phyloP scores from a whole-genome alignment of 2,329 filamentous ascomycete genomes.

The Aspergillus sp. region DNA sequence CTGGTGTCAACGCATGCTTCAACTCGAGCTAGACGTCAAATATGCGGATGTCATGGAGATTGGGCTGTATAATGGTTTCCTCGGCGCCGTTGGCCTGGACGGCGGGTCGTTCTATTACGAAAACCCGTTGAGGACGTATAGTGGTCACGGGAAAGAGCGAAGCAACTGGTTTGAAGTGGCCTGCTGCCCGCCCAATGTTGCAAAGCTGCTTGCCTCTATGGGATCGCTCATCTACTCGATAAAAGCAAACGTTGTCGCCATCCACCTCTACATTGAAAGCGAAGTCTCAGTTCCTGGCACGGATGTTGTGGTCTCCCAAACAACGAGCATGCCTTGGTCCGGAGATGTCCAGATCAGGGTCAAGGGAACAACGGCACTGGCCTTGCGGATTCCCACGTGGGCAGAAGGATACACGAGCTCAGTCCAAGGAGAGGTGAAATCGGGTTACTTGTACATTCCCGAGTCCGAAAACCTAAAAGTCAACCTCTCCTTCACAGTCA shows the following conservation, averaged over 20 bases:
- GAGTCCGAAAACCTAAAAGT: slow-evolving; percentile 29
- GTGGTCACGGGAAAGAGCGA: slow-evolving; percentile 54
- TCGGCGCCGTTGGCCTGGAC: slow-evolving; percentile 61
- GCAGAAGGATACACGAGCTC: slow-evolving; percentile 17
- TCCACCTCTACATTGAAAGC: slow-evolving; percentile 30
- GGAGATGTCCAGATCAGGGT: slow-evolving; percentile 56
- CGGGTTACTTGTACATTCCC: slow-evolving; percentile 57
- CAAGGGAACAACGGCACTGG: slow-evolving; percentile 30
- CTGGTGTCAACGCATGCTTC: slow-evolving; percentile 61
- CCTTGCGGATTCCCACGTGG: slow-evolving; percentile 61
- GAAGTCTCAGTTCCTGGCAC: slow-evolving; percentile 33
- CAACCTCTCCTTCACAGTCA: slow-evolving; percentile 4
- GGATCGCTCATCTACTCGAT: slow-evolving; percentile 22
- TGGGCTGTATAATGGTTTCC: slow-evolving; percentile 63
- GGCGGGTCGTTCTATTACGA: slow-evolving; percentile 65
- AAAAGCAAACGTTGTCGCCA: slow-evolving; percentile 4
- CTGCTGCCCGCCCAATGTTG: slow-evolving; percentile 66
- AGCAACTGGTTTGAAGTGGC: slow-evolving; percentile 64
- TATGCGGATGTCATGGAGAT: slow-evolving; percentile 66
- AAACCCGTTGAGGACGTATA: slow-evolving; percentile 63
- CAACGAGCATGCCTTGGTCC: slow-evolving; percentile 62
- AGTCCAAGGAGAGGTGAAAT: slow-evolving; percentile 34
- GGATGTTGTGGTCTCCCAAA: slow-evolving; percentile 52
- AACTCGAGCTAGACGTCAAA: slow-evolving; percentile 56
- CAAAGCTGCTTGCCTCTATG: slow-evolving; percentile 56